Conservation (phyloP, 331 rosid species). For the Rhamnella rubrinervis region DNA sequence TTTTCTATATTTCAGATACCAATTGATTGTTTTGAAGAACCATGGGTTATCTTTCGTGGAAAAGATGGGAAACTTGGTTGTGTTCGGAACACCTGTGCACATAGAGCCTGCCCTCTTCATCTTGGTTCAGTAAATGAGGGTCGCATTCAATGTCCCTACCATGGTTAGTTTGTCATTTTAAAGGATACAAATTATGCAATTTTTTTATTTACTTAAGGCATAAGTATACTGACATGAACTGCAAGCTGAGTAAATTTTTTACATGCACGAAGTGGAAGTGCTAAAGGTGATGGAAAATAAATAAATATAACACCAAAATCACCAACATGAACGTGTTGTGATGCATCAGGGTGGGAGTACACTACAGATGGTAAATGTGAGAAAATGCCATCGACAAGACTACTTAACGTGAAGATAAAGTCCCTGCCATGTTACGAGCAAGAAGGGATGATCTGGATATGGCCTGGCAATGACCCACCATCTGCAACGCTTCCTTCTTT, state of each 20-base stretch:
- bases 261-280: not conserved
- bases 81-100: conserved; percentile 96
- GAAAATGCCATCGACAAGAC: conserved; percentile 92
- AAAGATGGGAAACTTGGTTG: conserved; percentile 95
- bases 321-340: conserved; percentile 14
- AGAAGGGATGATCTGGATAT: conserved; percentile 97
- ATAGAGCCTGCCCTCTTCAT: conserved; percentile 93
- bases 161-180: conserved; percentile 52
- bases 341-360: conserved; percentile 87
- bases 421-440: conserved; percentile 87
- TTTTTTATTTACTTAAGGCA: not conserved
- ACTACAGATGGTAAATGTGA: conserved; percentile 91
- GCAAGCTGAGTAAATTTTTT: not conserved
- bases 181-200: not conserved
- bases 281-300: not conserved
- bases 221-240: not conserved
- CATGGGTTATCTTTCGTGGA: conserved; percentile 95
- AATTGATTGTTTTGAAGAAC: conserved; percentile 87
- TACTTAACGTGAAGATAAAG: conserved; percentile 64
- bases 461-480: conserved; percentile 97
- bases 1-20: conserved; percentile 69
- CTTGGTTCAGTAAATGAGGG: conserved; percentile 95
- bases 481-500: conserved; percentile 65
- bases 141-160: conserved; percentile 92
- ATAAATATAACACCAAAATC: not conserved